Evolutionary conservation across 192 early-diverging fungal species (phyloP), one percentile per base, ranked within the genome.

Genomic region (Coemansia sp.): DNA sequence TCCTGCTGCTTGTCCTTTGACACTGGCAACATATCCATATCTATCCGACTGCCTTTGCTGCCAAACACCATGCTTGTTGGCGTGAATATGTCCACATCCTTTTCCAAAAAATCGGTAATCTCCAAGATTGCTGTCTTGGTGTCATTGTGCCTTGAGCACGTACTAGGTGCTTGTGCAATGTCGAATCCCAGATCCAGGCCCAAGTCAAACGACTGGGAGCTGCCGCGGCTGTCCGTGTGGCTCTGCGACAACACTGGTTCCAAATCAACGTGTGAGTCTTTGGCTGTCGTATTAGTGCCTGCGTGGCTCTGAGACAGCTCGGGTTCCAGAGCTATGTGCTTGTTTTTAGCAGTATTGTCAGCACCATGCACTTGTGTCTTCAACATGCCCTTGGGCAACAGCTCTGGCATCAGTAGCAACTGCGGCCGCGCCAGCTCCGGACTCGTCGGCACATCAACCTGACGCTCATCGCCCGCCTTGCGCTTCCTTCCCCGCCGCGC

Each of bases 51-150:
- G 37, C 53, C 3, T 8, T 35, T 73, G n/a, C 27, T 5, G 22
- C 21, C 27, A 27, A 19, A 22, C 9, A 53, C 35, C 19, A 38
- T 19, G 1, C 65, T 53, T 23, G 65, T 24, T 32, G 76, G 71
- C 21, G 71, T 62, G 47, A 69, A 79, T 17, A 79, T 70, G 50
- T 79, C 76, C 17, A 79, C 62, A 29, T 79, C 70, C n/a, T 43
- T 49, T 41, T 79, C 71, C 35, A 79, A 47, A 50, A 79, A 79
- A 17, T 62, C 49, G 6, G 70, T 23, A 56, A 79, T 79, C 32
- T 79, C 76, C 55, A 70, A 11, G 7, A 79, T 79, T 4, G 67
- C 47, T 3, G 67, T 32, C 17, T 45, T n/a, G 6, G 48, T 57
- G 27, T 56, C 54, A 22, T 41, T 56, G 5, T 41, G 43, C 29